Conservation (phyloP, 495 filamentous ascomycete genomes). For the Podospora fimiseda region DNA sequence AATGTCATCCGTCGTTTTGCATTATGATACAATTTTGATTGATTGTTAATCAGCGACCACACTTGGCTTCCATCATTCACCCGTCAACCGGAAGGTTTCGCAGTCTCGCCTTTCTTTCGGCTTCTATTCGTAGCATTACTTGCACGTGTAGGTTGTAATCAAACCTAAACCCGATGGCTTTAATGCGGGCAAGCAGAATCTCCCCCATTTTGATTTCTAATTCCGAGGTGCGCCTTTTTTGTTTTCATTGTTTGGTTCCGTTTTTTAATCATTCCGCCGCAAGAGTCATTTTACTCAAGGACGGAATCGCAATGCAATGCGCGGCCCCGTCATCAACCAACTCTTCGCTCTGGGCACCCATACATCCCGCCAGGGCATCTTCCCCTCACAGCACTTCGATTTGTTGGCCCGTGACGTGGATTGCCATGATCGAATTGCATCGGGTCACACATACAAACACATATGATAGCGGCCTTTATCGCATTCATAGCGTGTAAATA, state of each 20-base stretch:
- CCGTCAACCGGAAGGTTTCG: too few relatives aligned
- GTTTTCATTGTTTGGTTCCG: neutral
- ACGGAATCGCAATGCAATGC: neutral
- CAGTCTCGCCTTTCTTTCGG: neutral
- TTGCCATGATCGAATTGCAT: neutral
- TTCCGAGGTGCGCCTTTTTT: neutral
- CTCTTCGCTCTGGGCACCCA: neutral
- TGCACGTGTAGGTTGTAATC: too few relatives aligned
- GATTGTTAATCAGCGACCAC: conserved; percentile 15
- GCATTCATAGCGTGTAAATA: too few relatives aligned
- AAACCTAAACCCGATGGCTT: neutral
- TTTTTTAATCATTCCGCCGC: neutral
- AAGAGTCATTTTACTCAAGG: neutral
- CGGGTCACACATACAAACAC: too few relatives aligned
- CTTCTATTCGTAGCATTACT: too few relatives aligned
- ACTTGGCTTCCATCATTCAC: too few relatives aligned
- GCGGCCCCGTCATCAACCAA: neutral
- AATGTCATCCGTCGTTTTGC: neutral
- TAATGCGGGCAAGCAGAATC: neutral
- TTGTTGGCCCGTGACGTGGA: neutral
- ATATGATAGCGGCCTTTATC: too few relatives aligned
- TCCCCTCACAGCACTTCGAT: neutral
- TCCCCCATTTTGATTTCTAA: conserved; percentile 12
- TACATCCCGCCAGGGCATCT: neutral
- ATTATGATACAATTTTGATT: neutral